Evolutionary conservation across 2,329 filamentous ascomycete genomes (phyloP).

Genomic region (Ceratocystis cubensis): DNA sequence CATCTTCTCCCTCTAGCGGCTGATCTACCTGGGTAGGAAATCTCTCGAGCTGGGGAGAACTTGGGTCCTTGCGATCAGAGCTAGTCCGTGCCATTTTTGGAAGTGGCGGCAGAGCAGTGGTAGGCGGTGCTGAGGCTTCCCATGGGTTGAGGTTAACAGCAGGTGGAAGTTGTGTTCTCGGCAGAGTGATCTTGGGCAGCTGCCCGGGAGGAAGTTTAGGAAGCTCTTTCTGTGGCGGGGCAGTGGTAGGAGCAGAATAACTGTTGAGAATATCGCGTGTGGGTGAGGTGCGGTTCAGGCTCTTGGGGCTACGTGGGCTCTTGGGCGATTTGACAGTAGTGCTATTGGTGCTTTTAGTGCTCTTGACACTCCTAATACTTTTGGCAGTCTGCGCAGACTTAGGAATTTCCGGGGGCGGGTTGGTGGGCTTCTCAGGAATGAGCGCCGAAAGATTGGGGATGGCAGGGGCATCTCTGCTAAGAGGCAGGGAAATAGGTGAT

Average conservation of each 20-base stretch:
- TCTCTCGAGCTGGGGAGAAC: neutral
- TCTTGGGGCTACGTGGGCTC: neutral
- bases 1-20: neutral
- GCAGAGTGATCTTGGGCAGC: neutral
- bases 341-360: neutral
- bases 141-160: neutral
- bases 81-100: neutral
- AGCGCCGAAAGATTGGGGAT: neutral
- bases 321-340: neutral
- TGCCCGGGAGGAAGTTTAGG: neutral
- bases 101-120: slow-evolving; percentile 10
- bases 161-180: slow-evolving; percentile 7
- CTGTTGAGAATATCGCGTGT: neutral
- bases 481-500: neutral
- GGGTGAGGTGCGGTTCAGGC: neutral
- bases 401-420: neutral
- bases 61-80: neutral
- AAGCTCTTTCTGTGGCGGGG: slow-evolving; percentile 6
- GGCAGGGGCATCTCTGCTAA: neutral
- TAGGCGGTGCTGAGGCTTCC: slow-evolving; percentile 10
- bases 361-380: neutral
- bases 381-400: slow-evolving; percentile 4
- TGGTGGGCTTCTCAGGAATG: neutral
- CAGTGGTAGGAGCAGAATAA: neutral
- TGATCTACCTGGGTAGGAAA: neutral